phyloP scores from a whole-genome alignment of 2,329 filamentous ascomycete species.

The Calonectria montana region DNA sequence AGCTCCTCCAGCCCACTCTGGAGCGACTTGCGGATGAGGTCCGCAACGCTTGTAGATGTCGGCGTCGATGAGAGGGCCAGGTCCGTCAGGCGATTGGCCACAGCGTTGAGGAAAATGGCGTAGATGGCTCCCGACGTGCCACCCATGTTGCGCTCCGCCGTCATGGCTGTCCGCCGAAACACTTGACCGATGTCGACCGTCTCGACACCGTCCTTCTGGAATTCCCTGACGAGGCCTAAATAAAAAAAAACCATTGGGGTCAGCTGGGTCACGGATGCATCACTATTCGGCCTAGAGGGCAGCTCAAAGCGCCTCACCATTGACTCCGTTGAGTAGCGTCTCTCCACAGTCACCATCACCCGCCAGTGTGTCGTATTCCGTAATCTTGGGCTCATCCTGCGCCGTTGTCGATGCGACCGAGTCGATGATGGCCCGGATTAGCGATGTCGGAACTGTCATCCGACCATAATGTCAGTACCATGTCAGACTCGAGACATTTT shows the following conservation, averaged over 20 bases:
- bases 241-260: background rate
- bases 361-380: slow-evolving; percentile 46
- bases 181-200: slow-evolving; percentile 36
- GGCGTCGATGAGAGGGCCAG: background rate
- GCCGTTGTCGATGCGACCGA: slow-evolving; percentile 32
- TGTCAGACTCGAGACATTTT: background rate
- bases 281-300: background rate
- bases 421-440: slow-evolving; percentile 34
- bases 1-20: slow-evolving; percentile 35
- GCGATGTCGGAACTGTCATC: slow-evolving; percentile 28
- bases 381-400: slow-evolving; percentile 54
- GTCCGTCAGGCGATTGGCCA: slow-evolving; percentile 57
- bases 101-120: slow-evolving; percentile 80
- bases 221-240: slow-evolving; percentile 39
- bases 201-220: slow-evolving; percentile 27
- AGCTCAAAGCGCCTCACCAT: slow-evolving; percentile 18
- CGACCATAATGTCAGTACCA: background rate
- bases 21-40: slow-evolving; percentile 30
- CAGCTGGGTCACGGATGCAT: background rate
- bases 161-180: slow-evolving; percentile 35
- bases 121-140: slow-evolving; percentile 82
- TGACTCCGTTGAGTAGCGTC: slow-evolving; percentile 43
- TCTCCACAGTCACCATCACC: slow-evolving; percentile 50
- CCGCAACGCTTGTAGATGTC: background rate
- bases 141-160: slow-evolving; percentile 74